phyloP scores from a whole-genome alignment of 2,329 filamentous ascomycete species.

The Alternaria metachromatica region DNA sequence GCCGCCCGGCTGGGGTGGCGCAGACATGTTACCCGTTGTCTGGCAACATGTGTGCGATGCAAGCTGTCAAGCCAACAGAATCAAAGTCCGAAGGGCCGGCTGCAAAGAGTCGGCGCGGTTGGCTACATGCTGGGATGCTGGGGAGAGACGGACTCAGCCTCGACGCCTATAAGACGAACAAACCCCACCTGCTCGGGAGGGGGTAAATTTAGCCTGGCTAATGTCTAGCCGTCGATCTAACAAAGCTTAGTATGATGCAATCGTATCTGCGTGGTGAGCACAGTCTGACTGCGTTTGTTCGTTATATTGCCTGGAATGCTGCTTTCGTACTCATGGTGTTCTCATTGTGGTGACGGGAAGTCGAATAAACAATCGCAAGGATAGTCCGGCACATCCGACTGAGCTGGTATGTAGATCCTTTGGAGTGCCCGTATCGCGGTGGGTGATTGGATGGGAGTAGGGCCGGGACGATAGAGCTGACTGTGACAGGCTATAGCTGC shows the following conservation, averaged over 20 bases:
- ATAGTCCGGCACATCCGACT: neutral
- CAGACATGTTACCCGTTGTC: slow-evolving; percentile 21
- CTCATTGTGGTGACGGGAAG: neutral
- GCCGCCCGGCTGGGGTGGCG: slow-evolving; percentile 22
- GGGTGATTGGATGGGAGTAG: slow-evolving; percentile 2
- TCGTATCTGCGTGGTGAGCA: neutral
- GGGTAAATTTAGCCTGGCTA: slow-evolving; percentile 22
- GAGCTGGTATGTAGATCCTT: neutral
- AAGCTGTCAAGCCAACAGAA: slow-evolving; percentile 26
- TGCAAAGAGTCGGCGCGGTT: slow-evolving; percentile 22
- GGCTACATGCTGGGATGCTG: slow-evolving; percentile 21
- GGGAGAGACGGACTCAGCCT: slow-evolving; percentile 30
- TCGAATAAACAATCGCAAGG: neutral
- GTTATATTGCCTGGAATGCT: neutral
- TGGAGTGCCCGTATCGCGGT: neutral
- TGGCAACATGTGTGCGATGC: slow-evolving; percentile 24
- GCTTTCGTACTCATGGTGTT: neutral
- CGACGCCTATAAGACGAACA: slow-evolving; percentile 16
- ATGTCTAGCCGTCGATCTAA: slow-evolving; percentile 9
- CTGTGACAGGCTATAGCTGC: slow-evolving; percentile 3
- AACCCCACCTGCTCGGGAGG: slow-evolving; percentile 22
- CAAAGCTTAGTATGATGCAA: slow-evolving; percentile 9
- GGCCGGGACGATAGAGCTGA: neutral
- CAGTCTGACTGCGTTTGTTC: neutral
- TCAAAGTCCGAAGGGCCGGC: slow-evolving; percentile 28